phyloP scores from a whole-genome alignment of 495 filamentous ascomycete species.

The Podospora conica region DNA sequence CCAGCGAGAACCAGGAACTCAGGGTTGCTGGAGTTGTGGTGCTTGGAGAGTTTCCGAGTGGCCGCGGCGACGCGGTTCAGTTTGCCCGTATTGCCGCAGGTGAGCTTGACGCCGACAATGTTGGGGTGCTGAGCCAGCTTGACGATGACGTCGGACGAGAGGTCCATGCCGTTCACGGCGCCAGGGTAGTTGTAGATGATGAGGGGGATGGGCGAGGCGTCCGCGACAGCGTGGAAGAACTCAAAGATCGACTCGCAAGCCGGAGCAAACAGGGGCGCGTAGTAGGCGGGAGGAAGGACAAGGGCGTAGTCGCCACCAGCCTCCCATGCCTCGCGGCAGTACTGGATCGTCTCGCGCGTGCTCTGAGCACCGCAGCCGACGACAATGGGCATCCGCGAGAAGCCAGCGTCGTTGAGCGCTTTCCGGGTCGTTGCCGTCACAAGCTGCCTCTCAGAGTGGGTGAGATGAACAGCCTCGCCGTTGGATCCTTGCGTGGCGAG shows the following conservation, averaged over 20 bases:
- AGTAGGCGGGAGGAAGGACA: slow-evolving; percentile 84
- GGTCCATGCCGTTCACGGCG: slow-evolving; percentile 73
- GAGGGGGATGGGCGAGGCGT: slow-evolving; percentile 76
- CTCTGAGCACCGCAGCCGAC: slow-evolving; percentile 84
- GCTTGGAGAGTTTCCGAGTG: slow-evolving; percentile 62
- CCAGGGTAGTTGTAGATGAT: slow-evolving; percentile 93
- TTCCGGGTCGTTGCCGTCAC: slow-evolving; percentile 75
- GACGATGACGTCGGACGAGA: slow-evolving; percentile 74
- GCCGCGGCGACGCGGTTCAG: slow-evolving; percentile 74
- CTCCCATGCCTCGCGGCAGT: slow-evolving; percentile 68
- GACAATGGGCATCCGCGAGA: slow-evolving; percentile 68
- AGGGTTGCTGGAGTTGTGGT: slow-evolving; percentile 54
- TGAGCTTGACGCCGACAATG: slow-evolving; percentile 86
- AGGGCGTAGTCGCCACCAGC: slow-evolving; percentile 85
- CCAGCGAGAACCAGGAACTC: slow-evolving; percentile 77
- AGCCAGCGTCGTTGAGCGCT: slow-evolving; percentile 66
- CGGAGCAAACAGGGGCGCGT: slow-evolving; percentile 54
- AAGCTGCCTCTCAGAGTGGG: slow-evolving; percentile 61
- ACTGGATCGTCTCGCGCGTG: slow-evolving; percentile 75
- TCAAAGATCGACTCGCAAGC: slow-evolving; percentile 62
- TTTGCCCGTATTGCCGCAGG: slow-evolving; percentile 92
- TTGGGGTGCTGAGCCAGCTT: slow-evolving; percentile 71
- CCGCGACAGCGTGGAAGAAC: slow-evolving; percentile 74
- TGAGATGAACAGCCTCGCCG: slow-evolving; percentile 81
- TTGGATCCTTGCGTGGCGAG: slow-evolving; percentile 86